Base-by-base conservation (phyloP, 2,329 filamentous ascomycete genomes). In the Scorias spongiosa region DNA sequence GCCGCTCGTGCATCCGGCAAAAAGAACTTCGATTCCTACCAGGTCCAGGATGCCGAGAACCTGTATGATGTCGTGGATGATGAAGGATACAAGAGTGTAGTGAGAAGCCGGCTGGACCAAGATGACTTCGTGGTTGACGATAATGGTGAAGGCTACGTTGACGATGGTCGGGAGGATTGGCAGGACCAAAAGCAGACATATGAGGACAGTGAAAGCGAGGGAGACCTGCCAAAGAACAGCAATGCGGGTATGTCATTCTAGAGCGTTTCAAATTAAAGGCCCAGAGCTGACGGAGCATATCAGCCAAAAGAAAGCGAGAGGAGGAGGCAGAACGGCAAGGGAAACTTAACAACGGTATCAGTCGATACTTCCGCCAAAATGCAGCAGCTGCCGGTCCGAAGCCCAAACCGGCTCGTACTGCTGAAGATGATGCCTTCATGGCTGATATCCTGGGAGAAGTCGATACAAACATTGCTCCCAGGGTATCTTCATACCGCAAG, bases 51-150 rank as follows among this genome's bases (percentile, higher is more conserved):
- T 49, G 82, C 84, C 55, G 76, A 81, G 51, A 78, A 84, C 53
- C 70, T 98, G 39, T 98, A 96, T 67, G 91, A 96, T 50, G 88
- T 93, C 57, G 87, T 98, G 40, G 88, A 96, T 58, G 91, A 98
- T 57, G 89, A 91, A 57, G 84, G 84, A 42, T 98, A 98, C 71
- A 95, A 95, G 69, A 93, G 93, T 62, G 81, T 96, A 52, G 87
- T 98, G 11, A 78, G 91, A 37, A 78, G 81, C 44, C 81, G 91
- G 40, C 71, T 98, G 42, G 84, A 96, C 58, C 74, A 93, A 57
- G 91, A 98, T 56, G 91, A 98, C 66, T 98, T 98, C 57, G 89
- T 98, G 42, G 88, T 98, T 47, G 91, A 96, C 68, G 91, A 98
- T 67, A 93, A 95, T 67, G 89, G 89, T 57, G 86, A 89, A 60